Evolutionary conservation across 257 asterid species (phyloP), one percentile per base, ranked within the genome.

Genomic region (Solanum sitiens): DNA sequence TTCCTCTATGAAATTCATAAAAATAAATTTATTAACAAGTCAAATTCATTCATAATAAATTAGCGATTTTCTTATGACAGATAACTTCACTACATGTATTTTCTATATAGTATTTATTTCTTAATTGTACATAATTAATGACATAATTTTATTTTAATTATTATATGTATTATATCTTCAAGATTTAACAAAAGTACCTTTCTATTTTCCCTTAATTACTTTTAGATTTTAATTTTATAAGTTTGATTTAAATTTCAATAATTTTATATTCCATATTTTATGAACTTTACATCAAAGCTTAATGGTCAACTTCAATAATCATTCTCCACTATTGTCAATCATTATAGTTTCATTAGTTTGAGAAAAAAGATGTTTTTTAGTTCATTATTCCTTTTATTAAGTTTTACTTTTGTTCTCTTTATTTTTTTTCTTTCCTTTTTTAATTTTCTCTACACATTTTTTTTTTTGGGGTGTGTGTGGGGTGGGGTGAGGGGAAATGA

Each of bases 171-270:
- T 53, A 10, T 53, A 18, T 53, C 63, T 63, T 63, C 23, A 63
- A 23, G 13, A 23, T 63, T 11, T n/a, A 25, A 91, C 92, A 23
- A 88, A 88, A 20, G 27, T 88, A 70, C 75, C 91, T 83, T 86
- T n/a, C 14, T 45, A 59, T 50, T 79, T 80, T 4, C 16, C 86
- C 32, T 47, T 2, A 50, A 42, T 68, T 42, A 18, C 30, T 45
- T 21, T 50, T 75, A 4, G 63, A 18, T 53, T 18, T 53, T 53
- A 5, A 18, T 45, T 32, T 11, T 30, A 11, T 72, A 23, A 30
- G 32, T 53, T 53, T 25, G 23, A 8, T 7, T 47, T 20, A 11
- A 3, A 20, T 14, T 86, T 71, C n/a, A 56, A 47, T 35, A 72
- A 21, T n/a, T 21, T 37, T 21, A 3, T 39, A 35, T 20, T 7